Conservation (phyloP, 306 rosid species). For the Castanopsis chinensis region DNA sequence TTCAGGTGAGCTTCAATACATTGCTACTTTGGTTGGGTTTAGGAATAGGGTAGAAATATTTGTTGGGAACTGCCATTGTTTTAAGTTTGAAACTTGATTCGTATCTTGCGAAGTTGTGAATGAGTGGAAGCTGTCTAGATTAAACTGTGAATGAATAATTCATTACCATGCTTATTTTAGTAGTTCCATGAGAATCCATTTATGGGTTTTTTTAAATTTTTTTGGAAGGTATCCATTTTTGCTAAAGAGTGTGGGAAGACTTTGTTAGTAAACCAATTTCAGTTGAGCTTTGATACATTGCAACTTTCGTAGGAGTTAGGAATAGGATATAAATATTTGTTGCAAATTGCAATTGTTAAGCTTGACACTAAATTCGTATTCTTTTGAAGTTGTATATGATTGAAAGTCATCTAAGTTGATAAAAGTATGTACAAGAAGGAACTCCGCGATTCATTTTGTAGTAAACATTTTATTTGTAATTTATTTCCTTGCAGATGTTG, state of each 20-base stretch:
- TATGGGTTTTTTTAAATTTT: neutral
- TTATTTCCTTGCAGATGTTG: no score
- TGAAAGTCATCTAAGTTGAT: no score
- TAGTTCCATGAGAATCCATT: neutral
- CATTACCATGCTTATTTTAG: no score
- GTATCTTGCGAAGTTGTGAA: neutral
- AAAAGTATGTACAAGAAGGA: no score
- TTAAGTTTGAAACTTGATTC: neutral
- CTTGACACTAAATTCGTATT: neutral
- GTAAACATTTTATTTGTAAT: no score
- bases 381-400: neutral
- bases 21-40: neutral
- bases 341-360: neutral
- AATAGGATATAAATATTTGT: neutral
- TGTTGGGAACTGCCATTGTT: neutral
- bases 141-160: no score
- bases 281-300: slow-evolving; percentile 36
- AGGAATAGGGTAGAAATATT: neutral
- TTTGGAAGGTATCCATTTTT: no score
- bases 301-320: neutral
- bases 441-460: no score
- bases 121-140: no score
- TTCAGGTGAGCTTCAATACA: slow-evolving; percentile 56
- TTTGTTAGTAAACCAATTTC: slow-evolving; percentile 81
- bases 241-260: slow-evolving; percentile 81